Evolutionary conservation across 805 yeast species (phyloP).

Genomic region (Wickerhamomyces pijperi): DNA sequence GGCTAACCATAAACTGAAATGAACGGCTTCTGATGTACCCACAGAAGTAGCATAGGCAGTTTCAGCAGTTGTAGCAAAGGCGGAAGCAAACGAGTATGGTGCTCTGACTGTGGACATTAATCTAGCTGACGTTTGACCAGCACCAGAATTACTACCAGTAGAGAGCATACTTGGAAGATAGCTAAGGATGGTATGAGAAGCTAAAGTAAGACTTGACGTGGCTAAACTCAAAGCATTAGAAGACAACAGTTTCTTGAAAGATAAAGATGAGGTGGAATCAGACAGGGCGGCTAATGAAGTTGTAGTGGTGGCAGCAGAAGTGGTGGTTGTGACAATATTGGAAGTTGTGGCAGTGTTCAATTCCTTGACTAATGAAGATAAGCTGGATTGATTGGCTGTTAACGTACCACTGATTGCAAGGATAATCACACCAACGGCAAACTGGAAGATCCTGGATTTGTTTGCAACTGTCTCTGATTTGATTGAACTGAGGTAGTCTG

Average conservation of each 20-base stretch:
- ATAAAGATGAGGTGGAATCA: constrained; percentile 1
- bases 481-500: not conserved
- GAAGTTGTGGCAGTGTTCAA: not conserved
- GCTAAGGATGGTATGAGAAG: not conserved
- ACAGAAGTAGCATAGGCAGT: not conserved
- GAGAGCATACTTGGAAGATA: not conserved
- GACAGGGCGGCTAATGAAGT: constrained; percentile 2
- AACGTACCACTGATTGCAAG: no score
- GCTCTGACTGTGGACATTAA: not conserved
- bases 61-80: not conserved
- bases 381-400: not conserved
- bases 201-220: not conserved
- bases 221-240: constrained; percentile 1
- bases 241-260: constrained; percentile 3
- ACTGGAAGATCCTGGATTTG: constrained; percentile 1
- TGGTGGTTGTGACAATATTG: not conserved
- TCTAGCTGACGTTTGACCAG: no score
- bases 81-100: not conserved
- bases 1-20: not conserved
- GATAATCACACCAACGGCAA: not conserved
- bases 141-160: not conserved
- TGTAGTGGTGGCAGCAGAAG: constrained; percentile 1
- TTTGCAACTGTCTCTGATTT: not conserved
- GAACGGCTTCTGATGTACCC: not conserved
- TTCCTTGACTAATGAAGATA: not conserved